Evolutionary conservation across 768 basidiomycete species (phyloP), one percentile per base, ranked within the genome.

Genomic region (Pisolithus tinctorius): DNA sequence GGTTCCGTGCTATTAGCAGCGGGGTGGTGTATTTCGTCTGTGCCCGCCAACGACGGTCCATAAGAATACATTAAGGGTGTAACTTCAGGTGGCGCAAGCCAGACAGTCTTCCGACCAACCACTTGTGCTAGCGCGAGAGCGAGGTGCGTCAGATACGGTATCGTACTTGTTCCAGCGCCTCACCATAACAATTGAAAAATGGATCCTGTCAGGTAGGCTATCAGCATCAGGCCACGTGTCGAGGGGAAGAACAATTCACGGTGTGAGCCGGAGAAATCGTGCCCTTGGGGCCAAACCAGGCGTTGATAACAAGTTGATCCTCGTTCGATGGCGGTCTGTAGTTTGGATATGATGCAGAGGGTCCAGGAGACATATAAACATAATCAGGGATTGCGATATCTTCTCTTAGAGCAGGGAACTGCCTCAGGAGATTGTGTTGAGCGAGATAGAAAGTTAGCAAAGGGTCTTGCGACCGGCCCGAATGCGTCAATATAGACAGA

Each of bases 301-400:
- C 79, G 59, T 93, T 93, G 25, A 87, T 67, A 7, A 86, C 72
- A 10, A 86, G 72, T 46, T 79, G 74, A 16, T 86, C 83, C 14
- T 80, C 79, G 54, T 85, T 86, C 20, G 61, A 58, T 1, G 90
- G 92, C 1, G 87, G 80, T 14, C 58, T 52, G 63, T 94, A 94
- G 2, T 64, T 62, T 1, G 78, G 73, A 47, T 61, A 74, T 38
- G 74, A 68, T 2, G 61, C 53, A 6, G 76, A 73, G 1, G 76
- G 56, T 11, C 68, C 59, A 41, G 83, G 75, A 7, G 71, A 76
- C 14, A 86, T 74, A 63, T 89, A 97, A 25, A 88, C 84, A 60
- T 95, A 93, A 63, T 96, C 93, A 0, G 96, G 95, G n/a, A 91
- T 58, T 9, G 76, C 55, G 45, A 97, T 80, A 61, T 98, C 96